Base-by-base conservation (phyloP, 257 asterid genomes). In the Orobanche coerulescens region DNA sequence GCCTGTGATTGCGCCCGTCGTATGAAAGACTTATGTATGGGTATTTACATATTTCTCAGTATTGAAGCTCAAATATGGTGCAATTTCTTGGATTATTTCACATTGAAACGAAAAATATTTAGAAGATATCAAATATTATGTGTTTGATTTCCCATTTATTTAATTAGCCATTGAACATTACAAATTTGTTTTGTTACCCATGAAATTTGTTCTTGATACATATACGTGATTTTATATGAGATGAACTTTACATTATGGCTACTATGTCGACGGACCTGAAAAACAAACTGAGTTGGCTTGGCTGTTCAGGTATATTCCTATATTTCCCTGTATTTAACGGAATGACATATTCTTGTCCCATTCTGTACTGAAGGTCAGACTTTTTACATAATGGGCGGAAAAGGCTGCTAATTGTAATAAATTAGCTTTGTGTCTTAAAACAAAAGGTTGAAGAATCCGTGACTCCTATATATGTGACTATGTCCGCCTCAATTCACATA, bases 81-180 rank as follows among this genome's bases (percentile, higher is more conserved):
- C 40, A 44, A 12, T 33, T 62, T 53, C 46, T 18, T 44, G 58
- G 31, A 15, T 51, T 30, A 10, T 59, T 14, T 24, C 51, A 6
- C 15, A 34, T 18, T 49, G 19, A 59, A 56, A 61, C 30, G 46
- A 47, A 8, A 58, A 26, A 19, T 48, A 67, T 18, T 60, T 39
- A 15, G 13, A 31, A 47, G 47, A 31, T 47, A 57, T 20, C 23
- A 34, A 39, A 58, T 37, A 39, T 4, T 36, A 10, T 36, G 20
- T 58, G 20, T 6, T 55, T 31, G 24, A 15, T 44, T 56, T 24
- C 30, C 49, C 40, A 15, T 37, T 10, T 31, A 10, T 2, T 10
- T 50, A 36, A 39, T 37, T 15, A 33, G 37, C 52, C 48, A 26
- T 28, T 28, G 5, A n/a, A 42, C 15, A 15, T 15, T 9, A 22